These are phyloP conservation scores for Spathaspora boniae DNA, from an alignment of 805 yeast species.

Conservation along the genomic window DNA sequence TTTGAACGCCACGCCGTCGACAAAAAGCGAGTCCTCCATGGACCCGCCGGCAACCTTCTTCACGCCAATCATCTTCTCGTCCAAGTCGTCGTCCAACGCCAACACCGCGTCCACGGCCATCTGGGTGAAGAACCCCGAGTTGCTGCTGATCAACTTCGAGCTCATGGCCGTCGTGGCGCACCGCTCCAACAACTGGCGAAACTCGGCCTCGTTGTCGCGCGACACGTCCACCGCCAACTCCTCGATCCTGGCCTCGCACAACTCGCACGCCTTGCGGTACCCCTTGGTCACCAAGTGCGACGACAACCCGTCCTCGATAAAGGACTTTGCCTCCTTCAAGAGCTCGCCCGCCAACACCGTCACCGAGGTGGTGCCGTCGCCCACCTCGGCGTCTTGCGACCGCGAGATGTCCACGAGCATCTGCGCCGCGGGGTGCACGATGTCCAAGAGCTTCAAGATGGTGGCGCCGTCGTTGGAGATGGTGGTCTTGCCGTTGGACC, in stretches of 20 bases:
- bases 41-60: conserved; percentile 96
- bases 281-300: conserved; percentile 88
- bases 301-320: conserved; percentile 94
- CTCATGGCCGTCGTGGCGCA: conserved; percentile 98
- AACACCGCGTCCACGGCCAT: conserved; percentile 97
- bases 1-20: conserved; percentile 95
- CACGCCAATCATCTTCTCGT: conserved; percentile 88
- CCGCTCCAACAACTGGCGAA: conserved; percentile 75
- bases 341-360: conserved; percentile 94
- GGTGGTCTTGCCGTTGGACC: conserved; percentile 80
- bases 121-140: conserved; percentile 85
- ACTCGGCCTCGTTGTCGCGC: conserved; percentile 43
- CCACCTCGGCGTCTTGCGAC: conserved; percentile 97
- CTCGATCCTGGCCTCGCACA: conserved; percentile 69
- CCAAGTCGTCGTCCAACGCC: conserved; percentile 78
- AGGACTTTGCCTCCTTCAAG: conserved; percentile 82
- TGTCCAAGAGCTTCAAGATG: conserved; percentile 83
- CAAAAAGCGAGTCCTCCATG: conserved; percentile 85
- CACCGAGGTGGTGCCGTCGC: conserved; percentile 98
- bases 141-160: conserved; percentile 84
- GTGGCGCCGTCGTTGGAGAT: conserved; percentile 99
- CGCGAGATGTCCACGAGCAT: conserved; percentile 91
- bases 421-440: conserved; percentile 98
- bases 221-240: conserved; percentile 74
- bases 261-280: conserved; percentile 72